These are phyloP conservation scores for Amylostereum areolatum DNA, from an alignment of 1,284 basidiomycete genomes.

Conservation along the genomic window DNA sequence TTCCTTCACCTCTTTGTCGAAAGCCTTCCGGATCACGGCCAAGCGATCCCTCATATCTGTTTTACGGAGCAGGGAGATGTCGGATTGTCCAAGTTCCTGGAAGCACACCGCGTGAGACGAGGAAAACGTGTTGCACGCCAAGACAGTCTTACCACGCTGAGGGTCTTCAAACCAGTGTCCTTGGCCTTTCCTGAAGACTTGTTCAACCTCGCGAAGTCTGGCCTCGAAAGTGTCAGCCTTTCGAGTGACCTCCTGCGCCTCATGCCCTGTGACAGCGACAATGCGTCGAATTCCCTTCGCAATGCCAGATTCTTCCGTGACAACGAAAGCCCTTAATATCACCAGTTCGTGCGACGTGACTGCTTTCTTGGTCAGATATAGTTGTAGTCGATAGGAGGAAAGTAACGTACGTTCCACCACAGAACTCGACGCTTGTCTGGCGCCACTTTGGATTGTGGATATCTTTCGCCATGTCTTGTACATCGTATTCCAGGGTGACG, in stretches of 20 bases:
- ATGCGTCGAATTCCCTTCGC: slow-evolving; percentile 97
- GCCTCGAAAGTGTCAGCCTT: slow-evolving; percentile 62
- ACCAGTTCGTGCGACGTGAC: slow-evolving; percentile 90
- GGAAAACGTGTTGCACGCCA: not conserved
- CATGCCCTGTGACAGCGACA: slow-evolving; percentile 91
- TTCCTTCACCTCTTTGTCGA: slow-evolving; percentile 85
- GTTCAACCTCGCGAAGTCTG: slow-evolving; percentile 63
- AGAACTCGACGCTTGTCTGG: slow-evolving; percentile 91
- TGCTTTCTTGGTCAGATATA: slow-evolving; percentile 21
- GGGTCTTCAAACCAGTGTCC: slow-evolving; percentile 80
- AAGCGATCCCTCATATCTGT: slow-evolving; percentile 76
- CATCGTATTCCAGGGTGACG: slow-evolving; percentile 82
- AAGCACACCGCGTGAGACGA: not conserved
- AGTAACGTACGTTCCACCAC: slow-evolving; percentile 86
- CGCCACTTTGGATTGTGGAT: slow-evolving; percentile 90
- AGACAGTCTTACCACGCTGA: slow-evolving; percentile 57
- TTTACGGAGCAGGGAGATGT: slow-evolving; percentile 86
- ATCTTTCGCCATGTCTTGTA: slow-evolving; percentile 83
- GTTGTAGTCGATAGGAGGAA: not conserved
- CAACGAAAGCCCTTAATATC: slow-evolving; percentile 95
- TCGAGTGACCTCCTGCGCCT: slow-evolving; percentile 79
- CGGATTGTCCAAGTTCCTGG: slow-evolving; percentile 86
- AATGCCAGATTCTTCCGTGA: slow-evolving; percentile 94
- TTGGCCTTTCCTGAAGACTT: slow-evolving; percentile 71
- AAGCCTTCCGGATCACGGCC: slow-evolving; percentile 68